phyloP scores from a whole-genome alignment of 345 rosid species.

The Pelargonium nanum region DNA sequence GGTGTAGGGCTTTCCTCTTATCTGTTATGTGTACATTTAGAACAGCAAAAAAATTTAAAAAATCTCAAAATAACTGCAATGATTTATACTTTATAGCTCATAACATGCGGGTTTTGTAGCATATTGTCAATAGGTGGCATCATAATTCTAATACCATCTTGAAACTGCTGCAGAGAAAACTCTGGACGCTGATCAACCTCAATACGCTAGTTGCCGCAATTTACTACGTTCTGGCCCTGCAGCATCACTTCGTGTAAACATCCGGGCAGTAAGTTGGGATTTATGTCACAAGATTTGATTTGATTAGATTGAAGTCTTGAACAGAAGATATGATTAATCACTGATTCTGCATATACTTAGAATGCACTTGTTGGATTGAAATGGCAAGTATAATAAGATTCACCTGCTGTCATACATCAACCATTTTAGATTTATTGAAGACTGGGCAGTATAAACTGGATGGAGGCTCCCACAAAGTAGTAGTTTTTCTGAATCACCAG shows the following conservation, averaged over 20 bases:
- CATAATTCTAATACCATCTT: slow-evolving; percentile 6
- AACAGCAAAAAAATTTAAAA: no score
- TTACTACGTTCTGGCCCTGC: slow-evolving; percentile 73
- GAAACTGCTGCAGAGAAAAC: slow-evolving; percentile 27
- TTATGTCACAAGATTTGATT: background rate
- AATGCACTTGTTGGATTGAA: no score
- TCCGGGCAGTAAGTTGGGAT: slow-evolving; percentile 54
- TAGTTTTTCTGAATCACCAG: background rate
- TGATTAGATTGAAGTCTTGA: background rate
- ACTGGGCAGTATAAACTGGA: background rate
- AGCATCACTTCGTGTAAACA: slow-evolving; percentile 60
- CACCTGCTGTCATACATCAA: background rate
- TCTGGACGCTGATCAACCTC: slow-evolving; percentile 51
- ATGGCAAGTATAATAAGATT: background rate
- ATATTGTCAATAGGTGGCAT: background rate
- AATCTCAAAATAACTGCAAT: no score
- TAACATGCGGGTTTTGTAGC: background rate
- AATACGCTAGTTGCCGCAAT: slow-evolving; percentile 43
- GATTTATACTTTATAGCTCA: no score
- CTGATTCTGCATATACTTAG: background rate
- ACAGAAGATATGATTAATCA: background rate
- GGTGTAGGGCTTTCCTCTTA: background rate
- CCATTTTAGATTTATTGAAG: background rate
- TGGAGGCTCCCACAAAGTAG: background rate
- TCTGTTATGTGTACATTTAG: background rate